Evolutionary conservation across 176 grass and related monocot species (phyloP).

Genomic region (Oryza glumipatula): DNA sequence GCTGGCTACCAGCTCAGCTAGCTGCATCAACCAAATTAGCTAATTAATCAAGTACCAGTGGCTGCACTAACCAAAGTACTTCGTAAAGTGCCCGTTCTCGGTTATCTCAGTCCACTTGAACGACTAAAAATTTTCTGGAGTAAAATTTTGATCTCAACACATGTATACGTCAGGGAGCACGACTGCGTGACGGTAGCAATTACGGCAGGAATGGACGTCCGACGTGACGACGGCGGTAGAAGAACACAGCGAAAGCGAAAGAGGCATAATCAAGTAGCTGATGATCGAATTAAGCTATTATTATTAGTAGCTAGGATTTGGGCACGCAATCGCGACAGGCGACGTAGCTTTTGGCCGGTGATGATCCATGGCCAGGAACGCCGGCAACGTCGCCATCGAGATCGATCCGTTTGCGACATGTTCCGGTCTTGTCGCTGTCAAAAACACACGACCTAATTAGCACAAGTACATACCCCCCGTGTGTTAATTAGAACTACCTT

Average conservation of each 20-base stretch:
- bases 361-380: not conserved
- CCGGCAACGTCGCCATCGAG: not conserved
- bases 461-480: not conserved
- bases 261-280: not conserved
- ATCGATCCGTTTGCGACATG: not conserved
- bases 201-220: not conserved
- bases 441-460: not conserved
- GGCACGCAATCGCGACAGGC: not conserved
- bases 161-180: not conserved
- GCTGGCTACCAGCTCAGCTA: not conserved
- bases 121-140: not conserved
- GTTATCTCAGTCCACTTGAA: not conserved
- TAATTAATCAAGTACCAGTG: not conserved
- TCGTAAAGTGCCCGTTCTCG: not conserved
- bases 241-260: not conserved
- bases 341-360: not conserved
- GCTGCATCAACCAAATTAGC: not conserved
- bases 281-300: not conserved
- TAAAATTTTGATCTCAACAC: not conserved
- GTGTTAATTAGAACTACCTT: not conserved
- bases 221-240: not conserved
- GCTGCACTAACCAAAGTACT: not conserved
- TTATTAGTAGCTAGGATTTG: not conserved
- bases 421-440: not conserved
- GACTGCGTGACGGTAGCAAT: constrained; percentile 17